Percentiles rank a stretch among this genome's conserved stretches.
These are phyloP conservation scores for Aristolochia contorta DNA, from an alignment of 164 flowering plant species.

Conservation along the genomic window DNA sequence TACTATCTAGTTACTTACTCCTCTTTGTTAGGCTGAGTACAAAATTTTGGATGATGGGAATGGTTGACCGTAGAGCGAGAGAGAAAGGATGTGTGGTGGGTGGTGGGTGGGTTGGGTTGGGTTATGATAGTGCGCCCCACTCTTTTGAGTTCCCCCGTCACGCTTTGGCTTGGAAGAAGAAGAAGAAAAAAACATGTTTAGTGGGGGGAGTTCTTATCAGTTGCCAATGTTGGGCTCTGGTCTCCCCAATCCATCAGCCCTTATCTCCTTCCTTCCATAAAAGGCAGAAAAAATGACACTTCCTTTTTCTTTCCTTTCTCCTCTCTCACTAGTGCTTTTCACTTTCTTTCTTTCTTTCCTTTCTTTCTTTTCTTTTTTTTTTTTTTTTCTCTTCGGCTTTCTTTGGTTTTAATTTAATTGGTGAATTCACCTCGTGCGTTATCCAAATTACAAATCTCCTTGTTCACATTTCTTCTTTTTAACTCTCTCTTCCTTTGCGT, in stretches of 20 bases:
- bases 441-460: too few relatives aligned
- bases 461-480: too few relatives aligned
- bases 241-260: not conserved
- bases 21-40: not conserved
- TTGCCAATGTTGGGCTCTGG: conserved; percentile 12
- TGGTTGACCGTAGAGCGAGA: not conserved
- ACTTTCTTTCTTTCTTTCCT: not conserved
- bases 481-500: too few relatives aligned
- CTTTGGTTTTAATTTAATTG: too few relatives aligned
- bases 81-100: not conserved
- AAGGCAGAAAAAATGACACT: not conserved
- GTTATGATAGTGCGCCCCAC: conserved; percentile 68
- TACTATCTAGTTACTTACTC: too few relatives aligned
- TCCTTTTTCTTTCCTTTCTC: not conserved
- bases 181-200: conserved; percentile 5
- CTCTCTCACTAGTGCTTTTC: not conserved
- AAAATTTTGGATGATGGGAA: conserved; percentile 3
- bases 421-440: too few relatives aligned
- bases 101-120: conserved; percentile 10
- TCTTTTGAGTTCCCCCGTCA: conserved; percentile 26
- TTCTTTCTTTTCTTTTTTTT: not conserved
- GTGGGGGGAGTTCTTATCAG: conserved; percentile 4
- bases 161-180: conserved; percentile 44
- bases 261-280: not conserved
- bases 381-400: too few relatives aligned